A percentile compares a stretch with the other conserved stretches of the same genome.
phyloP scores from a whole-genome alignment of 768 basidiomycete species.

The Panus rudis region DNA sequence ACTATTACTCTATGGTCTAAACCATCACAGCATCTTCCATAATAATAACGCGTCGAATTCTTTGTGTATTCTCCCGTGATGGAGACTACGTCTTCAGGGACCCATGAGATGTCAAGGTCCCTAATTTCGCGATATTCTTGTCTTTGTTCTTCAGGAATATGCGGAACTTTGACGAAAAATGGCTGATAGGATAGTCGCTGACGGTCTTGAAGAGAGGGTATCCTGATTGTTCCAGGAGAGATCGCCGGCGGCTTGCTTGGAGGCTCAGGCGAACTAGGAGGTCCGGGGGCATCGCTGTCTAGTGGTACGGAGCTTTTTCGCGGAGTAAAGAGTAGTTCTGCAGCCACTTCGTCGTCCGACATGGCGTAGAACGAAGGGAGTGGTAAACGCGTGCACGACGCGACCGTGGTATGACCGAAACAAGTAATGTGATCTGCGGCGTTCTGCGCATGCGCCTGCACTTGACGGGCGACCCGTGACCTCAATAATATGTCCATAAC shows the following conservation, averaged over 20 bases:
- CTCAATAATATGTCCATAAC: too few species aligned
- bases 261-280: constrained; percentile 1
- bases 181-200: constrained; percentile 3
- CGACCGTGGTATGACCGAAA: too few species aligned
- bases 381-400: too few species aligned
- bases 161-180: neutral
- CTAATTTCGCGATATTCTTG: constrained; percentile 7
- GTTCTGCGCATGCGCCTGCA: too few species aligned
- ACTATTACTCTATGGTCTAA: constrained; percentile 48
- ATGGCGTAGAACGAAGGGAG: too few species aligned
- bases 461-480: too few species aligned
- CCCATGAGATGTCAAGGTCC: constrained; percentile 5
- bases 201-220: neutral
- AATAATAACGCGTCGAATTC: constrained; percentile 43
- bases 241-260: neutral
- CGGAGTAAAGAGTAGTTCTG: neutral
- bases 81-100: constrained; percentile 9
- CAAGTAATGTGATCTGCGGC: too few species aligned
- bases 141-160: constrained; percentile 3
- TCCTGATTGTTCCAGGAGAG: constrained; percentile 1
- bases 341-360: too few species aligned
- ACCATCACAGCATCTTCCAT: constrained; percentile 34
- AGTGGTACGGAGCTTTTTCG: neutral
- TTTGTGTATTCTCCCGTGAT: constrained; percentile 53
- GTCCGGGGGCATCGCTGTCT: constrained; percentile 2